Evolutionary conservation across 2,329 filamentous ascomycete species (phyloP), one percentile per base, ranked within the genome.

Genomic region (Xylaria polymorpha): DNA sequence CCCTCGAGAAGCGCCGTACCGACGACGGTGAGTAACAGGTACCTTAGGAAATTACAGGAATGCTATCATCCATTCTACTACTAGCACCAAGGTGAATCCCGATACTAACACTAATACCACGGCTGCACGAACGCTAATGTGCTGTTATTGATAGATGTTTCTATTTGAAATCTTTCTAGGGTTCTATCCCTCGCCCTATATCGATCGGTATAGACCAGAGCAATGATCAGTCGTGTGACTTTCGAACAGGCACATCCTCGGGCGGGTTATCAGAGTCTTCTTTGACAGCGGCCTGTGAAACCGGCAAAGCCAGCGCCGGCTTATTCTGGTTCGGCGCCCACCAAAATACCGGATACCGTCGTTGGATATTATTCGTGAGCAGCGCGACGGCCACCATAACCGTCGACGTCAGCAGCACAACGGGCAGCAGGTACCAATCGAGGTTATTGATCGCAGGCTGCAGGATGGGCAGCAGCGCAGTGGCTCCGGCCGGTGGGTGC

Each of bases 401-500:
- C 3, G 37, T n/a, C 5, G 62, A 64, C 15, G 62, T 59, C 10
- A 64, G 20, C 29, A 64, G 62, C 1, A 64, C 55, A 8, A 64
- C 55, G 9, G 53, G 62, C 3, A 59, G 35, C 7, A 58, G 32
- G n/a, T 64, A 64, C 61, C 61, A 64, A 25, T 29, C 15, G 5
- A 64, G 39, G 8, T 39, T 32, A 48, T 64, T 64, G 22, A 64
- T 39, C n/a, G 51, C 9, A 12, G 61, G 51, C n/a, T 44, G 29
- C 0, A 64, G 2, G 10, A 64, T 64, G 10, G 61, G 61, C 5
- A 64, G 25, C 4, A 64, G 22, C 6, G 61, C 61, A 4, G 61
- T 64, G 20, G 61, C 61, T 32, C 61, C 61, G 18, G 61, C 61
- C 3, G 61, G 61, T 20, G 61, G 61, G 53, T 64, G 61, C 5